Evolutionary conservation across 2,329 filamentous ascomycete species (phyloP), one percentile per base, ranked within the genome.

Genomic region (Cladophialophora immunda): DNA sequence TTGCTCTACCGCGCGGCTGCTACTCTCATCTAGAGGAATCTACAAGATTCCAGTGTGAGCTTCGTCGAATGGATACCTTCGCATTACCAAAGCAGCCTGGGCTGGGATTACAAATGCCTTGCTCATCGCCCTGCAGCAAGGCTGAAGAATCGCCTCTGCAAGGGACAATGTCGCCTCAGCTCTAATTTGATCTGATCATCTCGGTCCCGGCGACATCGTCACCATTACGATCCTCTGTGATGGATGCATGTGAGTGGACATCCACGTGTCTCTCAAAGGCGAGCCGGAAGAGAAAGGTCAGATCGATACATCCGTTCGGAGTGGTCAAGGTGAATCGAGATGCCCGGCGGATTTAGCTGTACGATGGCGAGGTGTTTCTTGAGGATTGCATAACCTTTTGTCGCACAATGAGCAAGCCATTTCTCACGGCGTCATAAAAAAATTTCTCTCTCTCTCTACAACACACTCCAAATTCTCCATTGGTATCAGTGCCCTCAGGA

Each of bases 111-210:
- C 19, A 13, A 50, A 50, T 19, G 17, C 8, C 17, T 13, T 50
- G 19, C 45, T 25, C 19, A 25, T 22, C 45, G 25, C 45, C 38
- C 25, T 25, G 45, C 45, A 50, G 45, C 45, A 50, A 25, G 45
- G 45, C 45, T 50, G 45, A 50, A 50, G 45, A 25, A 50, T 11
- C 8, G 5, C 45, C 45, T 50, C 45, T 50, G 45, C 45, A 50
- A 22, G 45, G 45, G 45, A 25, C 45, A 50, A 50, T 6, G 8
- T 25, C 45, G 19, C 22, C 19, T 41, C 17, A 4, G 38, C 38
- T 41, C 19, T 25, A 13, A 25, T 25, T 25, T 25, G 3, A 50
- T 50, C 45, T 25, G 19, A 13, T 25, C 19, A 50, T 25, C 4
- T 50, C 45, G 19, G 22, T 25, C 2, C 45, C 5, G 3, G 19